These are phyloP conservation scores for Arxiozyma slooffiae DNA, from an alignment of 1,139 yeast species.

Conservation along the genomic window DNA sequence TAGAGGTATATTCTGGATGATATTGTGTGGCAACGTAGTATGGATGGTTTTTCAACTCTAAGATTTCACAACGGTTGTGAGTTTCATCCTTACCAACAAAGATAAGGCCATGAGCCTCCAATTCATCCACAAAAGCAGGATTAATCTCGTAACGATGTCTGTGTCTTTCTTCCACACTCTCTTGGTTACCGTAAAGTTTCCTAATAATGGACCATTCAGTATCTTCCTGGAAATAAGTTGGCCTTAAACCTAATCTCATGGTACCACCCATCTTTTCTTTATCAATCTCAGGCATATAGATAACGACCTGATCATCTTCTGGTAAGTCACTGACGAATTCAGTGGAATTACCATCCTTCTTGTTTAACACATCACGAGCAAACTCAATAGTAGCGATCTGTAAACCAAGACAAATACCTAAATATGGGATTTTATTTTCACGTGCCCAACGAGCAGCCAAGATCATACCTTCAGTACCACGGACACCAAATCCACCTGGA, in stretches of 20 bases:
- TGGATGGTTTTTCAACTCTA: conserved; percentile 73
- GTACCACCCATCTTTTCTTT: conserved; percentile 96
- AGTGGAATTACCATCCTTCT: conserved; percentile 63
- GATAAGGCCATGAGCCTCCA: conserved; percentile 70
- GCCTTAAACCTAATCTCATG: conserved; percentile 93
- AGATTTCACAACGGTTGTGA: conserved; percentile 86
- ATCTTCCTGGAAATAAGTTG: conserved; percentile 67
- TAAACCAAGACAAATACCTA: conserved; percentile 96
- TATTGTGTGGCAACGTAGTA: conserved; percentile 93
- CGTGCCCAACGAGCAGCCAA: conserved; percentile 97
- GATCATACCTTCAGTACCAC: conserved; percentile 98
- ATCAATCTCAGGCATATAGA: conserved; percentile 97
- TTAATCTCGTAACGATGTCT: conserved; percentile 97
- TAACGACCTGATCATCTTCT: conserved; percentile 69
- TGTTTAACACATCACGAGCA: conserved; percentile 70
- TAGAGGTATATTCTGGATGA: conserved; percentile 95
- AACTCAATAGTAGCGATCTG: conserved; percentile 95
- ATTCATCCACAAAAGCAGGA: conserved; percentile 60
- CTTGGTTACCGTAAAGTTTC: conserved; percentile 67
- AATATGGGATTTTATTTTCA: conserved; percentile 83
- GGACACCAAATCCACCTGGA: conserved; percentile 96
- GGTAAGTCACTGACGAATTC: conserved; percentile 58
- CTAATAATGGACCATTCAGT: conserved; percentile 66
- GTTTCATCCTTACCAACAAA: conserved; percentile 92
- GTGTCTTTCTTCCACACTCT: conserved; percentile 80